Percentiles rank a stretch among this genome's conserved stretches.
Evolutionary conservation across 805 yeast species (phyloP).

Genomic region (Cyberlindnera americana): DNA sequence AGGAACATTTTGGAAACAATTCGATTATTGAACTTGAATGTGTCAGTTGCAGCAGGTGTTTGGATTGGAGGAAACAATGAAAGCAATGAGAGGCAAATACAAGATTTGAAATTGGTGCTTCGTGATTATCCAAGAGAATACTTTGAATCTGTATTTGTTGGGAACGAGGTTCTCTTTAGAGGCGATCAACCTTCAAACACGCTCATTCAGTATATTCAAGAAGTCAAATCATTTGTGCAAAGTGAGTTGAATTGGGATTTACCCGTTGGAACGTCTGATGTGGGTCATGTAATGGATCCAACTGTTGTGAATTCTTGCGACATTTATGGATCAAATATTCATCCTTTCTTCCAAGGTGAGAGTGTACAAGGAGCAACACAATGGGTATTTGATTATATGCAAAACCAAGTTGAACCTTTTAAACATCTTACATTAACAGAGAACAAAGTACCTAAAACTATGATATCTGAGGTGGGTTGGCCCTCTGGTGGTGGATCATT

Average conservation of each 20-base stretch:
- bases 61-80: conserved; percentile 51
- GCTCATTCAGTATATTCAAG: conserved; percentile 40
- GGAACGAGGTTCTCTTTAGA: conserved; percentile 60
- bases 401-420: conserved; percentile 40
- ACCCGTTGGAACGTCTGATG: conserved; percentile 62
- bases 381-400: conserved; percentile 51
- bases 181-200: conserved; percentile 40
- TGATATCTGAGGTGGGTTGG: conserved; percentile 70
- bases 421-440: conserved; percentile 24
- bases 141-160: conserved; percentile 53
- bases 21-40: conserved; percentile 43
- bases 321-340: conserved; percentile 58
- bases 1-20: conserved; percentile 52
- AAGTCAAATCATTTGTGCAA: conserved; percentile 37
- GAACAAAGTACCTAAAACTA: conserved; percentile 29
- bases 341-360: conserved; percentile 66
- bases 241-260: conserved; percentile 34
- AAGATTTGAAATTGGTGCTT: conserved; percentile 40
- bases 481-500: conserved; percentile 58
- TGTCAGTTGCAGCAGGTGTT: conserved; percentile 59
- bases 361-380: conserved; percentile 41
- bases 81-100: conserved; percentile 44
- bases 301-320: conserved; percentile 45
- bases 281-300: conserved; percentile 44
- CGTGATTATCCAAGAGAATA: conserved; percentile 39